Conservation (phyloP, 331 rosid species). For the Quercus phellos region DNA sequence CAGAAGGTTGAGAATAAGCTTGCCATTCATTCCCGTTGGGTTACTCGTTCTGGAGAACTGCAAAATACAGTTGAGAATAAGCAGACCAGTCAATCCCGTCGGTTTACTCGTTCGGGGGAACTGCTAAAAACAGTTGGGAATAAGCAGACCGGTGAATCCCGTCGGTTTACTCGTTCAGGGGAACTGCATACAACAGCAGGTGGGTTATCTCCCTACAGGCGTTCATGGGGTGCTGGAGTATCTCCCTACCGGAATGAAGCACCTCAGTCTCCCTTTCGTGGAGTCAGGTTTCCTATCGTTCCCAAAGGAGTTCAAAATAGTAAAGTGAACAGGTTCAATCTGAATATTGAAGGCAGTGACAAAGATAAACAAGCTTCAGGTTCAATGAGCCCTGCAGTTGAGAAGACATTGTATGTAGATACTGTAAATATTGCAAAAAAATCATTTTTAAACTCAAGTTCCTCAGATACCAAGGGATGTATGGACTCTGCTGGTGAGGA, state of each 20-base stretch:
- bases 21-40: constrained; percentile 20
- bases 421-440: constrained; percentile 39
- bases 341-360: constrained; percentile 26
- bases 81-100: constrained; percentile 39
- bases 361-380: constrained; percentile 34
- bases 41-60: constrained; percentile 26
- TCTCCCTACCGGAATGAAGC: constrained; percentile 63
- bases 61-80: not conserved
- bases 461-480: constrained; percentile 28
- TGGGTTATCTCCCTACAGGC: constrained; percentile 61
- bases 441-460: constrained; percentile 31
- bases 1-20: constrained; percentile 43
- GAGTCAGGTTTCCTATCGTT: constrained; percentile 37
- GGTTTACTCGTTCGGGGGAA: constrained; percentile 52
- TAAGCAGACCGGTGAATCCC: constrained; percentile 39
- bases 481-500: constrained; percentile 18
- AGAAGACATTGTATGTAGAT: constrained; percentile 81
- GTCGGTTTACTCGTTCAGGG: constrained; percentile 43
- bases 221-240: constrained; percentile 53
- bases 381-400: constrained; percentile 44
- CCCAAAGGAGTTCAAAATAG: constrained; percentile 43
- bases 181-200: constrained; percentile 52
- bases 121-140: constrained; percentile 33
- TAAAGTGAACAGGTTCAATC: constrained; percentile 31
- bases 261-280: constrained; percentile 52